Percentiles rank a stretch among this genome's conserved stretches.
Evolutionary conservation across 495 filamentous ascomycete species (phyloP).

Genomic region (Cercophora scortea): DNA sequence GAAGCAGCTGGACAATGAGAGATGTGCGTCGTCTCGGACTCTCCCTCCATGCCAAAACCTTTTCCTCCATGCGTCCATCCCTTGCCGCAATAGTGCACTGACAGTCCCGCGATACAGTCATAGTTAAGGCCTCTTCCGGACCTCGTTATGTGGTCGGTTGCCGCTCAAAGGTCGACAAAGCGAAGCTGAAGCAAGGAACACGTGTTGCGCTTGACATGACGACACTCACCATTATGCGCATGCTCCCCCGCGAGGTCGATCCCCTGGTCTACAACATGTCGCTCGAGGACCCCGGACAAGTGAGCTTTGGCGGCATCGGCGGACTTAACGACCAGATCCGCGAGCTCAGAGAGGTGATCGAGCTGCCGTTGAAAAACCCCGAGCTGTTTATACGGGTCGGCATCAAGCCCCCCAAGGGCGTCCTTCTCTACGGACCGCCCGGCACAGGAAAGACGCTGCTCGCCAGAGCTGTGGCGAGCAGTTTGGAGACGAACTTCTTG

Average conservation of each 20-base stretch:
- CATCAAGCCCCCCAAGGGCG: conserved; percentile 98
- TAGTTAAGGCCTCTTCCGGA: conserved; percentile 87
- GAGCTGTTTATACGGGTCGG: conserved; percentile 95
- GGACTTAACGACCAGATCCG: conserved; percentile 98
- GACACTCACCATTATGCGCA: conserved; percentile 99
- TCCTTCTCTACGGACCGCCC: conserved; percentile 93
- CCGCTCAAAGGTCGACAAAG: conserved; percentile 94
- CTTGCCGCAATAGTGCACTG: not conserved
- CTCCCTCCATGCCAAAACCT: not conserved
- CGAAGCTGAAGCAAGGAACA: conserved; percentile 94
- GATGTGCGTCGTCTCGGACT: conserved; percentile 60
- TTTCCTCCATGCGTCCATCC: too few species aligned
- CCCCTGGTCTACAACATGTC: conserved; percentile 99
- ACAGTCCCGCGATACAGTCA: conserved; percentile 30
- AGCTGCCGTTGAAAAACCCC: conserved; percentile 96
- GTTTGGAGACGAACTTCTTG: conserved; percentile 95
- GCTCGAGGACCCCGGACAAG: conserved; percentile 92
- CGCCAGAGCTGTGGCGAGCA: conserved; percentile 92
- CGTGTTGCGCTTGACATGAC: conserved; percentile 99
- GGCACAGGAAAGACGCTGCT: conserved; percentile 97
- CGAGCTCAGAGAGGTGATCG: conserved; percentile 96
- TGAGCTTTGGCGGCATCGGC: conserved; percentile 98
- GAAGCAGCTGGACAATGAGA: conserved; percentile 97
- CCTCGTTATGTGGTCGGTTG: conserved; percentile 98
- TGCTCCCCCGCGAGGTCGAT: conserved; percentile 97